Conservation (phyloP, 2,329 filamentous ascomycete genomes). For the Aphanoascus verrucosus region DNA sequence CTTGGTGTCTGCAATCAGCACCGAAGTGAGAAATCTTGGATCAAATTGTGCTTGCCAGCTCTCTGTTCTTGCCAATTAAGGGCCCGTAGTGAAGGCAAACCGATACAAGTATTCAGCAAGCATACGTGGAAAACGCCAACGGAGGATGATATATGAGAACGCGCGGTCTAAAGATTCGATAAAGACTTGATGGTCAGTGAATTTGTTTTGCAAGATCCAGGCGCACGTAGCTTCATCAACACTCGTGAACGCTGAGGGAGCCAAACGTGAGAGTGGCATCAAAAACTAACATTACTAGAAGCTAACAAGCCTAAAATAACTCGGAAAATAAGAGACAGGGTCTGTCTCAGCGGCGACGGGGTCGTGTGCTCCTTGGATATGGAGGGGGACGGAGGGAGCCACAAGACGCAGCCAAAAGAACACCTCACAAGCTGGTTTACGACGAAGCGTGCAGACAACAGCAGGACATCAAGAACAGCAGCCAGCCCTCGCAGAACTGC, state of each 20-base stretch:
- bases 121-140: not conserved
- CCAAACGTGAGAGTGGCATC: not conserved
- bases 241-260: not conserved
- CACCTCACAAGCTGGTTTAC: not conserved
- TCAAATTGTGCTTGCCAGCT: constrained; percentile 1
- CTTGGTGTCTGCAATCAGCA: not conserved
- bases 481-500: not conserved
- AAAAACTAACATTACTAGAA: constrained; percentile 7
- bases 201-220: not conserved
- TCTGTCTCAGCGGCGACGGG: constrained; percentile 2
- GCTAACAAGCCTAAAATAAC: not conserved
- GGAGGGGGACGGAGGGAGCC: constrained; percentile 3
- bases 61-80: constrained; percentile 1
- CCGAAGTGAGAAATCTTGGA: not conserved
- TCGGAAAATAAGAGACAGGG: not conserved
- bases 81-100: constrained; percentile 1
- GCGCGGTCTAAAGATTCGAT: not conserved
- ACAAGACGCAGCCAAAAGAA: constrained; percentile 4
- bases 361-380: constrained; percentile 8
- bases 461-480: not conserved
- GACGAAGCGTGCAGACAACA: not conserved
- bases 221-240: not conserved
- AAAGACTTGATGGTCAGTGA: not conserved
- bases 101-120: constrained; percentile 2
- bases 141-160: too few relatives aligned